Evolutionary conservation across 2,329 filamentous ascomycete genomes (phyloP), one percentile per base, ranked within the genome.

Genomic region (Microascus cirrosus): DNA sequence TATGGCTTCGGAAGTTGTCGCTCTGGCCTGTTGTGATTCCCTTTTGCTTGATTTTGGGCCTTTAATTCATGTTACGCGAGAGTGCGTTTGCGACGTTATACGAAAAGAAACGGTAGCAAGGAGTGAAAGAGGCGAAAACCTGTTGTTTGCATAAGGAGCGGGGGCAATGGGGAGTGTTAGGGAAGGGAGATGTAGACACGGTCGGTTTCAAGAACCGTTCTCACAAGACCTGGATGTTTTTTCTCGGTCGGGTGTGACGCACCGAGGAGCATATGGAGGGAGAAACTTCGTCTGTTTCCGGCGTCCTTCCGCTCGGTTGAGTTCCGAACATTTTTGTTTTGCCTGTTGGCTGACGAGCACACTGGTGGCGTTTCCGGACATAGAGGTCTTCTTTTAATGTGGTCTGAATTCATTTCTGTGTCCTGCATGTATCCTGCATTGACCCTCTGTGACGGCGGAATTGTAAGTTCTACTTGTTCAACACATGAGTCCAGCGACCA

Each of bases 331-430:
- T 45, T 42, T 45, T 45, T 50, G 45, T 24, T 50, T 56, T 42
- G 20, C 18, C 28, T 56, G 55, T 50, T 48, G 55, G 42, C 25
- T 34, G 39, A 51, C 11, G 45, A 57, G 48, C 55, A 57, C 45
- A 24, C 45, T 32, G 45, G 28, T 57, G 55, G 55, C 55, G 55
- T 57, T 56, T 39, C n/a, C 15, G 55, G 55, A 53, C 48, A 57
- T 52, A 53, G 55, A 53, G 45, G 45, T 24, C 35, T 24, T 24
- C 22, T 35, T 51, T 56, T 39, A 35, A 52, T 11, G 25, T 48
- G 48, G 53, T 50, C 20, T n/a, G 45, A 24, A 50, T 50, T 24
- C 22, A 11, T 50, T 50, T 50, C 45, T 24, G 35, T 56, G 10
- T 51, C 20, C 25, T 51, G 28, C n/a, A 34, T 45, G 45, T 52